Percentiles rank a stretch among this genome's conserved stretches.
Evolutionary conservation across 1,284 basidiomycete species (phyloP).

Genomic region (Trichosporon ovoides): DNA sequence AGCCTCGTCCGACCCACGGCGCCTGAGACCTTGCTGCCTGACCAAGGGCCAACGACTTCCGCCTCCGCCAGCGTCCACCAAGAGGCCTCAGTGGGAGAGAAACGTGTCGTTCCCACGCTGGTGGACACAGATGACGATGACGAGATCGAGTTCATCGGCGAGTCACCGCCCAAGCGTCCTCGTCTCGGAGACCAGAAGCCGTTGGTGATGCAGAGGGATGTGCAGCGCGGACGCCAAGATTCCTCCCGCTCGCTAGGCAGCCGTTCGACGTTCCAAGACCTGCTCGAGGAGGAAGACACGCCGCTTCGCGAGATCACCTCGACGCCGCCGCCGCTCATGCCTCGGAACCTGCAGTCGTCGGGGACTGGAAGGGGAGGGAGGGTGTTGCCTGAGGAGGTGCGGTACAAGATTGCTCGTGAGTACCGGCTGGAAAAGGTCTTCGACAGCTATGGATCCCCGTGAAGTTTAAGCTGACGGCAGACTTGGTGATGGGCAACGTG

Average conservation of each 20-base stretch:
- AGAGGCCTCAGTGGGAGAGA: too few relatives aligned
- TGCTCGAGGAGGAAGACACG: background rate
- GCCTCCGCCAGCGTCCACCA: too few relatives aligned
- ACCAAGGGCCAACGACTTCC: background rate
- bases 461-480: constrained; percentile 12
- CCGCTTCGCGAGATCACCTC: constrained; percentile 1
- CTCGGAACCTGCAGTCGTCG: too few relatives aligned
- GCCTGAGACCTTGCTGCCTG: background rate
- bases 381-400: background rate
- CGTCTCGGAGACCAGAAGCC: background rate
- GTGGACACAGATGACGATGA: background rate
- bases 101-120: background rate
- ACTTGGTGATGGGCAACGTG: constrained; percentile 3
- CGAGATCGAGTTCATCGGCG: background rate
- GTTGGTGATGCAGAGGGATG: too few relatives aligned
- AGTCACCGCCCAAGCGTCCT: background rate
- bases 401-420: constrained; percentile 12
- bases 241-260: too few relatives aligned
- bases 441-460: too few relatives aligned
- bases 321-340: background rate
- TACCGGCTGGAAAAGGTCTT: too few relatives aligned
- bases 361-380: background rate
- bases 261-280: too few relatives aligned
- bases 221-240: too few relatives aligned
- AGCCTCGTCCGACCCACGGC: background rate